phyloP scores from a whole-genome alignment of 768 basidiomycete genomes.

The Kwoniella botswanensis region DNA sequence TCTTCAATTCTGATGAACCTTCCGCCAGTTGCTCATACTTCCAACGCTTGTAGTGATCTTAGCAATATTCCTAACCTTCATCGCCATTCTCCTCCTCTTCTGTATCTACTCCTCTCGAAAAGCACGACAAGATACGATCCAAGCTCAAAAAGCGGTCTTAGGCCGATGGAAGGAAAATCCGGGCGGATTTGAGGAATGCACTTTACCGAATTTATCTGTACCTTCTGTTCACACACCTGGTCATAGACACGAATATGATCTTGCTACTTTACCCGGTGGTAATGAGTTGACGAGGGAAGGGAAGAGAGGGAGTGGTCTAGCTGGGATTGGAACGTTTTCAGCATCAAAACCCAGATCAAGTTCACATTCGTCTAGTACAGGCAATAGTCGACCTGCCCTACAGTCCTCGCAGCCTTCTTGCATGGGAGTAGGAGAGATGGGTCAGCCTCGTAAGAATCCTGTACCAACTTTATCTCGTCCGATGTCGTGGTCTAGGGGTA shows the following conservation, averaged over 20 bases:
- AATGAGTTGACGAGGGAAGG: background rate
- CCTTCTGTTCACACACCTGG: background rate
- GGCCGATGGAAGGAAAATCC: conserved; percentile 16
- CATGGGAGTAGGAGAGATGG: background rate
- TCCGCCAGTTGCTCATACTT: background rate
- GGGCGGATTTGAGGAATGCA: background rate
- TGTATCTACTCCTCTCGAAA: conserved; percentile 14
- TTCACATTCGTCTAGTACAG: background rate
- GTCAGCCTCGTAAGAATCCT: background rate
- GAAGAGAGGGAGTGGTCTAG: conserved; percentile 16
- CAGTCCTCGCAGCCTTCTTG: background rate
- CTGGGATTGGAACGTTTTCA: conserved; percentile 9
- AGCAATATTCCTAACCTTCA: background rate
- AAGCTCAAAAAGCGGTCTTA: conserved; percentile 11
- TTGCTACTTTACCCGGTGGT: background rate
- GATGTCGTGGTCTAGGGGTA: background rate
- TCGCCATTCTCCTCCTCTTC: conserved; percentile 8
- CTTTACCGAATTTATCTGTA: background rate
- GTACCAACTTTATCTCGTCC: background rate
- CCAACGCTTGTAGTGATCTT: background rate
- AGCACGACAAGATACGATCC: background rate
- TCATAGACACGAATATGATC: background rate
- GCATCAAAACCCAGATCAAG: background rate
- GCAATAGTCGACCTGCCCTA: background rate
- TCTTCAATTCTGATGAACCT: background rate